Base-by-base conservation (phyloP, 768 basidiomycete genomes). In the Candolleomyces aberdarensis region DNA sequence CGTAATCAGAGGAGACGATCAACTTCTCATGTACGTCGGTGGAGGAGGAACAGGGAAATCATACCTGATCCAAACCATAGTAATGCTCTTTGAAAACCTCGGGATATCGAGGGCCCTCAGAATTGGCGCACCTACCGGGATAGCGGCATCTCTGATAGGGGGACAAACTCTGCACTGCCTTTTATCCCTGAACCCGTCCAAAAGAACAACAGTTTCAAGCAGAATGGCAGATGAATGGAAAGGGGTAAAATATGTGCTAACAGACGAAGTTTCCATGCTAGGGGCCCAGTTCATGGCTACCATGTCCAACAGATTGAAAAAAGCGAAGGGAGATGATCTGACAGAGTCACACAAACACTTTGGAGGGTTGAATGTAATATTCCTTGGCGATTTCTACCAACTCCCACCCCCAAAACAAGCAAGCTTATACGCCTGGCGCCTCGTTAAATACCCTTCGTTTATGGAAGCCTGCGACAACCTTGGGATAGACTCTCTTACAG, bases 301-400 rank as follows among this genome's bases (percentile, higher is more conserved):
- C 3, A 11, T 75, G 3, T 69, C 69, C n/a, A n/a, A n/a, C n/a
- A n/a, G n/a, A 11, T 22, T 44, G 10, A 56, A 64, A n/a, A 36
- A 60, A 17, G 71, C 67, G 0, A 70, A 67, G 58, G 67, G 57
- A 20, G 52, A 53, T n/a, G 17, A 20, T 8, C 2, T 10, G 1
- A 52, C 40, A n/a, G n/a, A n/a, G n/a, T n/a, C n/a, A n/a, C n/a
- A n/a, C n/a, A n/a, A n/a, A 17, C 67, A 65, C 0, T 74, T 71
- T 55, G 74, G 75, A 1, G 71, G 72, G 0, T 57, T 74, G 1
- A 74, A 73, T 58, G 57, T 76, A 1, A 72, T 75, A 9, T 71
- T 72, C 57, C 56, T 65, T 0, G 73, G 73, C 8, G 73, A 14
- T 17, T 53, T 53, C 17, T 32, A 8, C 29, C 52, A 53, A 17